Base-by-base conservation (phyloP, 73 alveolate species). In the Symbiodinium pilosum region DNA sequence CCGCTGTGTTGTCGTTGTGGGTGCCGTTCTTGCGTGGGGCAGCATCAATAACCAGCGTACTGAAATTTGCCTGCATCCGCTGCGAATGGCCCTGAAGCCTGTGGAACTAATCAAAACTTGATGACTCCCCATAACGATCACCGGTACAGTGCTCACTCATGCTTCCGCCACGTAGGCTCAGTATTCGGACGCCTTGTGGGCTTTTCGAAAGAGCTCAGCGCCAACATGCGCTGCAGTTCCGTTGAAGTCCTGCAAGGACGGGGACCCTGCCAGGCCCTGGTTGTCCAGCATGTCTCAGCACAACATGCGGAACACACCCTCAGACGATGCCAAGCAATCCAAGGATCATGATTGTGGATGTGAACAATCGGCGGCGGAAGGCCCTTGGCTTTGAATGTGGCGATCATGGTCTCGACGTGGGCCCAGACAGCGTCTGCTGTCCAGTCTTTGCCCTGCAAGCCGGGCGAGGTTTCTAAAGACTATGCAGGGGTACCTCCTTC, bases 1-100 rank as follows among this genome's bases (percentile, higher is more conserved):
- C 86, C 95, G 32, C 98, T 9, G 98, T 93, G 93, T 93, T 93
- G 98, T 93, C 98, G n/a, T 93, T 93, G 98, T 93, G 98, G n/a
- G 98, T 93, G 85, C 98, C 98, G n/a, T 93, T 93, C 98, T 93
- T 93, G 84, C 98, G 98, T 28, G 91, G 92, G 18, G 93, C 91
- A 21, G 85, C 98, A 52, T 93, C 98, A 39, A 93, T 93, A 32
- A 93, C 98, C 68, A 93, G 69, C 54, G 97, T 91, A 81, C 84
- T 42, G 97, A 91, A 91, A 51, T 71, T 91, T 40, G 88, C 89
- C 97, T 91, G 44, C 14, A 38, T 26, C 39, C 81, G 39, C 30
- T 20, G 39, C 5, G 39, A 38, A 24, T n/a, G 39, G 75, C 14
- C 81, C 81, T 3, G 1, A 1, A 38, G 1, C 81, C 30, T 64